phyloP scores from a whole-genome alignment of 2,329 filamentous ascomycete species.

The Arthrinium phaeospermum region DNA sequence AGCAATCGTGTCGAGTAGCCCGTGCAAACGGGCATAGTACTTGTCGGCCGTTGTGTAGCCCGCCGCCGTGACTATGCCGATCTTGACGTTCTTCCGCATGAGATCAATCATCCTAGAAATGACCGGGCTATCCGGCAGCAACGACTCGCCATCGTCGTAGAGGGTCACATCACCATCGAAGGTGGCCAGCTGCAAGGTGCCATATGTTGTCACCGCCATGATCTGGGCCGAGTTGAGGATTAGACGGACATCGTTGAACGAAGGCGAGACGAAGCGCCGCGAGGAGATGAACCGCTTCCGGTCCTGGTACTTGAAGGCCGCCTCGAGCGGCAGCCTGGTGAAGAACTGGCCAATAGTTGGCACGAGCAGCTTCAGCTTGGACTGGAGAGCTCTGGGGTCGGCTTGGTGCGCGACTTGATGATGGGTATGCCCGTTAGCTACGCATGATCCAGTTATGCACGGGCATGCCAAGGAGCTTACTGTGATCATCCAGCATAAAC shows the following conservation, averaged over 20 bases:
- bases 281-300: slow-evolving; percentile 84
- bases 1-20: slow-evolving; percentile 81
- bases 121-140: slow-evolving; percentile 77
- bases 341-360: slow-evolving; percentile 94
- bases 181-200: slow-evolving; percentile 82
- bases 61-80: slow-evolving; percentile 96
- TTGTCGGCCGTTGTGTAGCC: slow-evolving; percentile 87
- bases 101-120: slow-evolving; percentile 73
- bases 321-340: slow-evolving; percentile 83
- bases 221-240: slow-evolving; percentile 94
- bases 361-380: slow-evolving; percentile 91
- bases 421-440: slow-evolving; percentile 1
- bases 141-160: slow-evolving; percentile 85
- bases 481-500: slow-evolving; percentile 88
- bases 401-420: slow-evolving; percentile 60
- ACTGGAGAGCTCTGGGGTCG: slow-evolving; percentile 69
- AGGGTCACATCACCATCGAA: slow-evolving; percentile 98
- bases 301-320: slow-evolving; percentile 92
- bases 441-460: neutral
- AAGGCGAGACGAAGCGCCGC: slow-evolving; percentile 90
- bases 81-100: slow-evolving; percentile 76
- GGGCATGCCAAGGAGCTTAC: slow-evolving; percentile 48
- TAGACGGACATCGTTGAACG: slow-evolving; percentile 94
- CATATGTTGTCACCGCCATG: slow-evolving; percentile 81
- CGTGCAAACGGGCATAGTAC: slow-evolving; percentile 87